Evolutionary conservation across 331 rosid species (phyloP).

Genomic region (Arachis monticola): DNA sequence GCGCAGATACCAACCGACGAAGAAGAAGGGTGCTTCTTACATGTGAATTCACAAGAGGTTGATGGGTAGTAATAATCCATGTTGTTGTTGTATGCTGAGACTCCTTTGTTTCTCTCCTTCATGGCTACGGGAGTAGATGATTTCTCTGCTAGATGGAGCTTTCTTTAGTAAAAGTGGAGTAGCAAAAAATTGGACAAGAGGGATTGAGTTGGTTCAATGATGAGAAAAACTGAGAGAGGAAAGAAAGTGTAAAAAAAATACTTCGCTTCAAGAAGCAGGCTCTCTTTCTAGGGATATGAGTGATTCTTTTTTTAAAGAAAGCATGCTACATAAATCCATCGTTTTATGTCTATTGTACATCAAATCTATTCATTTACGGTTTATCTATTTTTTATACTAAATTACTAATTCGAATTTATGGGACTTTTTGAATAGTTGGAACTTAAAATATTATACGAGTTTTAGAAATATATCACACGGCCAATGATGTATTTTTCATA

Average conservation of each 20-base stretch:
- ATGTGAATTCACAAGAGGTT: conserved; percentile 63
- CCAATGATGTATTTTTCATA: too few relatives aligned
- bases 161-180: conserved; percentile 31
- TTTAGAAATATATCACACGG: too few relatives aligned
- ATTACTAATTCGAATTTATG: too few relatives aligned
- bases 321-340: too few relatives aligned
- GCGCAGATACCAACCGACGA: conserved; percentile 86
- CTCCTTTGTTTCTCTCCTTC: conserved; percentile 82
- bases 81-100: conserved; percentile 55
- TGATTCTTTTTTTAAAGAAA: neutral
- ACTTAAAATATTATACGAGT: too few relatives aligned
- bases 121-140: conserved; percentile 31
- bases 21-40: conserved; percentile 84
- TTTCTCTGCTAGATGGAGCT: neutral
- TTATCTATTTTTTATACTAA: too few relatives aligned
- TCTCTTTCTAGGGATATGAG: conserved; percentile 43
- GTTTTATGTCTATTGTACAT: too few relatives aligned
- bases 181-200: neutral
- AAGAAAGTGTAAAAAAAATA: conserved; percentile 22
- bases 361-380: too few relatives aligned
- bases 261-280: conserved; percentile 44
- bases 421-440: too few relatives aligned
- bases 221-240: neutral
- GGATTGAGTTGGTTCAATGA: neutral
- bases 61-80: conserved; percentile 80